Conservation (phyloP, 1,139 yeast genomes). For the Saccharomyces hybrid region DNA sequence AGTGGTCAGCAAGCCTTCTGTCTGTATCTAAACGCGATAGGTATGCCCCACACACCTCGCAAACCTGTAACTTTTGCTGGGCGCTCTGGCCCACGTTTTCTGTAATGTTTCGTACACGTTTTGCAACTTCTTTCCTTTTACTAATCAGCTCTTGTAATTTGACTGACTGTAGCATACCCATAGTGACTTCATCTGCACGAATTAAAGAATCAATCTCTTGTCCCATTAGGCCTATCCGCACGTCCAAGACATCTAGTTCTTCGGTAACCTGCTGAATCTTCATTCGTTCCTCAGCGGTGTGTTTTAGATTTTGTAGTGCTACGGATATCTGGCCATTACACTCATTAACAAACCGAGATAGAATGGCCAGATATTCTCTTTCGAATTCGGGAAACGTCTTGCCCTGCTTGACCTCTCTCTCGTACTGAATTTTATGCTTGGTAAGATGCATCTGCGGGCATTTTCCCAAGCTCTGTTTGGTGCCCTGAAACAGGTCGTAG, state of each 20-base stretch:
- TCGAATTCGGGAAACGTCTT: slow-evolving; percentile 62
- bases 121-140: slow-evolving; percentile 44
- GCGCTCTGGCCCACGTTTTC: slow-evolving; percentile 81
- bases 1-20: slow-evolving; percentile 84
- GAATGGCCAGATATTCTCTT: slow-evolving; percentile 44
- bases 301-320: slow-evolving; percentile 63
- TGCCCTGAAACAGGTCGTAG: slow-evolving; percentile 71
- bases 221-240: slow-evolving; percentile 56
- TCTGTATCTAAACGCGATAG: slow-evolving; percentile 83
- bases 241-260: slow-evolving; percentile 61
- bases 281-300: slow-evolving; percentile 68
- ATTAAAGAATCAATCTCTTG: slow-evolving; percentile 61
- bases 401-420: slow-evolving; percentile 47
- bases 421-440: slow-evolving; percentile 67
- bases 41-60: slow-evolving; percentile 88
- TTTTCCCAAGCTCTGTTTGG: slow-evolving; percentile 75
- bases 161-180: slow-evolving; percentile 41
- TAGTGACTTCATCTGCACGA: slow-evolving; percentile 42
- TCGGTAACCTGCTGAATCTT: slow-evolving; percentile 55
- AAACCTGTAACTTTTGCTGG: slow-evolving; percentile 84
- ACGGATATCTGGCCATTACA: slow-evolving; percentile 58
- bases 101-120: slow-evolving; percentile 49
- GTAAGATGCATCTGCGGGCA: slow-evolving; percentile 76
- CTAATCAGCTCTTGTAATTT: slow-evolving; percentile 38
- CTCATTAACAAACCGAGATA: slow-evolving; percentile 46